Evolutionary conservation across 164 flowering plant species (phyloP).

Genomic region (Malania oleifera): DNA sequence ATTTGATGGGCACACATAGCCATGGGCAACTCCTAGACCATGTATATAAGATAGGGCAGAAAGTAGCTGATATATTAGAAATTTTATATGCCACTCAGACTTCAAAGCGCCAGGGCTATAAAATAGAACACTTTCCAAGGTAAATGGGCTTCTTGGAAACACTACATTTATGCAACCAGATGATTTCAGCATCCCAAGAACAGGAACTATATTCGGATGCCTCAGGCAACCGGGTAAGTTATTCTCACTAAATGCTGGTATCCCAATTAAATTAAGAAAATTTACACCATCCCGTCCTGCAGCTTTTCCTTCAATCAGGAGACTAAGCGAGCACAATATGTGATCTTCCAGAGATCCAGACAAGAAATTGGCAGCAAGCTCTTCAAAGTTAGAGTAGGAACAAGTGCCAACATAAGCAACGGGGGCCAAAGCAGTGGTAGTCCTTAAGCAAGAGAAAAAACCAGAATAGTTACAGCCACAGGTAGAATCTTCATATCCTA

Average conservation of each 20-base stretch:
- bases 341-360: conserved; percentile 72
- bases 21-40: conserved; percentile 70
- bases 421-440: conserved; percentile 63
- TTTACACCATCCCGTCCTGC: conserved; percentile 45
- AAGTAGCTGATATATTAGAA: conserved; percentile 75
- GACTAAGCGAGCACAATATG: conserved; percentile 48
- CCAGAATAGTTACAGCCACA: conserved; percentile 23
- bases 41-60: conserved; percentile 76
- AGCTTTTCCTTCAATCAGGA: conserved; percentile 61
- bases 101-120: conserved; percentile 65
- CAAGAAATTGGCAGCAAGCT: conserved; percentile 38
- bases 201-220: conserved; percentile 84
- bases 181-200: conserved; percentile 60
- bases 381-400: conserved; percentile 39
- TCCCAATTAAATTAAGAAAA: conserved; percentile 66
- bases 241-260: conserved; percentile 56
- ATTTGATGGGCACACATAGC: conserved; percentile 61
- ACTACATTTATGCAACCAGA: conserved; percentile 36
- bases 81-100: conserved; percentile 70
- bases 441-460: conserved; percentile 45
- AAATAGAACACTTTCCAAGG: conserved; percentile 67
- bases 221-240: conserved; percentile 63
- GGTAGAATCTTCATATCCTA: conserved; percentile 20
- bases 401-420: conserved; percentile 50
- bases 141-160: conserved; percentile 61